phyloP scores from a whole-genome alignment of 371 early-diverging fungal species.

The Entomophthora muscae region DNA sequence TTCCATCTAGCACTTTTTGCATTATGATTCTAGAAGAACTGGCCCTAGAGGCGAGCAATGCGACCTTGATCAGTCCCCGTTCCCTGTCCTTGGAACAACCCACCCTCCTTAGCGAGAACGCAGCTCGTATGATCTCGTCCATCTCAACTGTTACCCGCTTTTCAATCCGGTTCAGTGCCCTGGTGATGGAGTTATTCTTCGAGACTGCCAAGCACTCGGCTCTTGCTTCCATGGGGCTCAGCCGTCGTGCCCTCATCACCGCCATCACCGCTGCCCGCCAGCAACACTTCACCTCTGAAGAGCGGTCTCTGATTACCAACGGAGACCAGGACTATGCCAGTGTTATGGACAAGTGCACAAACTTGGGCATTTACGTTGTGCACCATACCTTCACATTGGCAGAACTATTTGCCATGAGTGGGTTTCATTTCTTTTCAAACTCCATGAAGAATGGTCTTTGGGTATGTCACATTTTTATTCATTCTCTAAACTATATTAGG shows the following conservation, averaged over 20 bases:
- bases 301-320: not conserved
- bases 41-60: too few relatives aligned
- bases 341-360: conserved; percentile 37
- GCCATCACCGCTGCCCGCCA: not conserved
- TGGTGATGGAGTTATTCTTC: not conserved
- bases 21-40: too few relatives aligned
- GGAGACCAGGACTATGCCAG: not conserved
- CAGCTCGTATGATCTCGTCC: not conserved
- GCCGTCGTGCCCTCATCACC: not conserved
- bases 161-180: not conserved
- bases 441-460: conserved; percentile 48
- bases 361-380: conserved; percentile 42
- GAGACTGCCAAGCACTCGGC: not conserved
- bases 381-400: conserved; percentile 55
- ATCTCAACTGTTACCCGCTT: not conserved
- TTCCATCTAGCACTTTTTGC: too few relatives aligned
- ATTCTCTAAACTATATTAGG: conserved; percentile 18
- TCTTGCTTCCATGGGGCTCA: not conserved
- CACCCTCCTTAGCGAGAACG: not conserved
- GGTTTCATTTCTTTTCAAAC: conserved; percentile 54
- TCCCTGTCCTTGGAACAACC: too few relatives aligned
- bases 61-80: too few relatives aligned
- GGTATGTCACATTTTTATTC: conserved; percentile 19
- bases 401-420: conserved; percentile 57
- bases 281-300: not conserved